These are phyloP conservation scores for Lablab purpureus DNA, from an alignment of 306 rosid genomes.

Conservation along the genomic window DNA sequence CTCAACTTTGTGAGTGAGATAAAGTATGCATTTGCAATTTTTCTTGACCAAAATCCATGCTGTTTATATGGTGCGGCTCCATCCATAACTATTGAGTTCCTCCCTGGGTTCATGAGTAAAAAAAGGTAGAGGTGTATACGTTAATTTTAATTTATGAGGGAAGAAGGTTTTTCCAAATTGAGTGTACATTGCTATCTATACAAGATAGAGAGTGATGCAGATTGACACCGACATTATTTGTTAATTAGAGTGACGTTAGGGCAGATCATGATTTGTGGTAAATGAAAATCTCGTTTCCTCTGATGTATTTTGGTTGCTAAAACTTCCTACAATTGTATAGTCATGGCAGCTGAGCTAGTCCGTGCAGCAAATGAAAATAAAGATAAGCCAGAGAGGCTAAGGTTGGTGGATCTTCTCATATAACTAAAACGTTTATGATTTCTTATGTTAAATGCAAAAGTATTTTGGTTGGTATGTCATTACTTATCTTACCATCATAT, in stretches of 20 bases:
- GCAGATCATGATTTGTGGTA: not conserved
- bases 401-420: slow-evolving; percentile 57
- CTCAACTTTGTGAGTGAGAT: slow-evolving; percentile 22
- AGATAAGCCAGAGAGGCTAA: slow-evolving; percentile 78
- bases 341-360: slow-evolving; percentile 96
- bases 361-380: slow-evolving; percentile 69
- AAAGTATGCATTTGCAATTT: not conserved
- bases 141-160: not conserved
- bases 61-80: not conserved
- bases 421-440: not conserved
- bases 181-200: not conserved
- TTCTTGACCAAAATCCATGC: not conserved
- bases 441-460: not conserved
- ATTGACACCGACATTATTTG: not conserved
- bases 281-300: not conserved
- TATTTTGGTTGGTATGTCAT: slow-evolving; percentile 23
- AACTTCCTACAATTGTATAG: slow-evolving; percentile 52
- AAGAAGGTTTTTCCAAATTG: not conserved
- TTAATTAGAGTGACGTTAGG: slow-evolving; percentile 4
- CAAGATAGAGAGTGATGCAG: not conserved
- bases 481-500: slow-evolving; percentile 33
- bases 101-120: not conserved
- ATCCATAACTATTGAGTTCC: not conserved
- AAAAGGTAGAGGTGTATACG: not conserved
- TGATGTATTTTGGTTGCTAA: slow-evolving; percentile 27